A percentile compares a stretch with the other conserved stretches of the same genome.
Conservation (phyloP, 1,139 yeast species). For the Saccharomycopsis crataegensis region DNA sequence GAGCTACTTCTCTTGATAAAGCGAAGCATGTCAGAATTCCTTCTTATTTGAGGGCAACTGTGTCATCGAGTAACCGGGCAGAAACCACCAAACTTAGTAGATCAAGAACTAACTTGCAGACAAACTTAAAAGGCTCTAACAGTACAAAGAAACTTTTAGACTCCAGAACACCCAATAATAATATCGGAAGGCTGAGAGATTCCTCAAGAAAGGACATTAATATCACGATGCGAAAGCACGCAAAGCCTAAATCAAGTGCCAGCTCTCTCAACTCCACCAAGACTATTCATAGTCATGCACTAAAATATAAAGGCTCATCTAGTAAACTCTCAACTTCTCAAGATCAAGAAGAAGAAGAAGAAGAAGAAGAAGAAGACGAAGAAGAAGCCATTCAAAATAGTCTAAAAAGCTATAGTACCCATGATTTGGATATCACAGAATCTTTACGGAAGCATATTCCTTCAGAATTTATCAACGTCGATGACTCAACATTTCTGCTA, state of each 20-base stretch:
- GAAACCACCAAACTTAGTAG: neutral
- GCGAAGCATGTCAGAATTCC: slow-evolving; percentile 2
- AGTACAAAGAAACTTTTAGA: neutral
- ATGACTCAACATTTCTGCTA: neutral
- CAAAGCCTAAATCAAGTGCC: neutral
- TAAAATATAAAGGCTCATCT: neutral
- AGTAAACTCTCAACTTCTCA: neutral
- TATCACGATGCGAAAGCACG: neutral
- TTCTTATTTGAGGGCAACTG: slow-evolving; percentile 17
- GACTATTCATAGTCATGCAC: no score
- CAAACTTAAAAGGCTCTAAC: neutral
- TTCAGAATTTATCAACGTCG: slow-evolving; percentile 1
- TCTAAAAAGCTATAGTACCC: neutral
- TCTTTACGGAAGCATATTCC: slow-evolving; percentile 4
- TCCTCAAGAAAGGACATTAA: neutral
- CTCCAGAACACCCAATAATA: neutral
- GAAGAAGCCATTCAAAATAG: neutral
- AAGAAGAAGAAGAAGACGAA: neutral
- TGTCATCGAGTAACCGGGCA: slow-evolving; percentile 13
- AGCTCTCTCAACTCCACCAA: no score
- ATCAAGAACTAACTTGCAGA: neutral
- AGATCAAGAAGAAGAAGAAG: neutral
- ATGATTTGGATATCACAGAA: slow-evolving; percentile 6
- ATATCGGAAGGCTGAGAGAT: neutral
- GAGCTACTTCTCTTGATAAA: no score